Evolutionary conservation across 192 early-diverging fungal species (phyloP), one percentile per base, ranked within the genome.

Genomic region (Entomortierella parvispora): DNA sequence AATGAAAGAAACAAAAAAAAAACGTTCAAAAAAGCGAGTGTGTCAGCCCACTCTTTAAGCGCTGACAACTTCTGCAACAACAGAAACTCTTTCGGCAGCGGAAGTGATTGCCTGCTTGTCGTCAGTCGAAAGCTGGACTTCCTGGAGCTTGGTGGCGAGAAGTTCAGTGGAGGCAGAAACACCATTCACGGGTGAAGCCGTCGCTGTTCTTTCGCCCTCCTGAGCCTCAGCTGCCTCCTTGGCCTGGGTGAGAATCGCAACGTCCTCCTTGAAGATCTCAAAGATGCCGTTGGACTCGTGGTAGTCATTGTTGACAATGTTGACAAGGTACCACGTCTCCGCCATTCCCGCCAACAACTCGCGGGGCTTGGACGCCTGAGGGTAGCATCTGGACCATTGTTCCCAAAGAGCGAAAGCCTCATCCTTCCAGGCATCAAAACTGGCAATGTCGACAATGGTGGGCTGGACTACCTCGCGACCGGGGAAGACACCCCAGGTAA

Each of bases 401-500:
- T 85, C 84, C 96, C 96, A 98, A 29, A 98, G 86, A 40, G 92
- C 92, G 74, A 93, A 97, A 0, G 95, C 96, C 85, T 98, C 96
- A 69, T 97, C 96, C 86, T 96, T 97, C 97, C 97, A 98, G 0
- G 96, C 96, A 79, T 95, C 82, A 79, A 98, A 98, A 52, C 88
- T 90, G 61, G 84, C 82, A 28, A 87, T 68, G 66, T 98, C 97
- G 47, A 98, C 96, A 79, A 98, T 92, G 20, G 97, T 98, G 17
- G 96, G 96, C 83, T 98, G 97, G 48, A 97, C 83, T 57, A 98
- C 94, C 81, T 98, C 97, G 72, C 95, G 93, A 47, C 96, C 95
- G 1, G 95, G 95, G 91, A 98, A 98, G 32, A 98, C 96, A 47
- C 97, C 97, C 97, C 97, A 98, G 14, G 97, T 98, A 37, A 98